Evolutionary conservation across 352 stramenopile genomes (phyloP).

Genomic region (Phytopythium chamaehyphon): DNA sequence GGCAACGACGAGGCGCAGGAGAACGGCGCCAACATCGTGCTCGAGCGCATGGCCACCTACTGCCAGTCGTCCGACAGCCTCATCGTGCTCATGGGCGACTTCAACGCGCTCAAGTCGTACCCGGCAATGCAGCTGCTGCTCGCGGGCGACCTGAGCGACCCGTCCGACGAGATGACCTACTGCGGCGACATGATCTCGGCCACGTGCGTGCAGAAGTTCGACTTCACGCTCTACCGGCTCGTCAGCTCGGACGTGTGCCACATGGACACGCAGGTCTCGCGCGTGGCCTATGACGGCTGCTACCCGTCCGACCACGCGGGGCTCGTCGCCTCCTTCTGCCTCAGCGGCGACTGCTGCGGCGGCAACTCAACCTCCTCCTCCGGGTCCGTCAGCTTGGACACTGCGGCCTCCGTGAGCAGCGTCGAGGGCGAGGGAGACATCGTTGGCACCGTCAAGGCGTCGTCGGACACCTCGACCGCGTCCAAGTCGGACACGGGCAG

Average conservation of each 20-base stretch:
- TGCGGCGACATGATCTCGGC: constrained; percentile 59
- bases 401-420: constrained; percentile 6
- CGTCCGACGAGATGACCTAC: constrained; percentile 50
- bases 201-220: constrained; percentile 66
- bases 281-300: constrained; percentile 56
- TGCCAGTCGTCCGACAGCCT: constrained; percentile 58
- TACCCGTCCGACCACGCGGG: constrained; percentile 75
- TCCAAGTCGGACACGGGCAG: constrained; percentile 7
- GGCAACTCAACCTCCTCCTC: constrained; percentile 25
- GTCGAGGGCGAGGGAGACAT: constrained; percentile 18
- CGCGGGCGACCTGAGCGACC: constrained; percentile 41
- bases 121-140: constrained; percentile 60
- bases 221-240: constrained; percentile 51
- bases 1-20: constrained; percentile 69
- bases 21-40: constrained; percentile 63
- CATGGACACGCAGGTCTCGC: constrained; percentile 52
- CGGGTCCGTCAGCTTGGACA: constrained; percentile 8
- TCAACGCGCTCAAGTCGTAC: constrained; percentile 68
- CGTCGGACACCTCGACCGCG: constrained; percentile 6
- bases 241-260: constrained; percentile 42
- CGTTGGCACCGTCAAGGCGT: constrained; percentile 19
- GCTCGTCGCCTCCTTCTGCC: constrained; percentile 52
- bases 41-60: constrained; percentile 37
- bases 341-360: constrained; percentile 53
- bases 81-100: constrained; percentile 60